These are phyloP conservation scores for Lasiodiplodia hormozganensis DNA, from an alignment of 2,329 filamentous ascomycete species.

Conservation along the genomic window DNA sequence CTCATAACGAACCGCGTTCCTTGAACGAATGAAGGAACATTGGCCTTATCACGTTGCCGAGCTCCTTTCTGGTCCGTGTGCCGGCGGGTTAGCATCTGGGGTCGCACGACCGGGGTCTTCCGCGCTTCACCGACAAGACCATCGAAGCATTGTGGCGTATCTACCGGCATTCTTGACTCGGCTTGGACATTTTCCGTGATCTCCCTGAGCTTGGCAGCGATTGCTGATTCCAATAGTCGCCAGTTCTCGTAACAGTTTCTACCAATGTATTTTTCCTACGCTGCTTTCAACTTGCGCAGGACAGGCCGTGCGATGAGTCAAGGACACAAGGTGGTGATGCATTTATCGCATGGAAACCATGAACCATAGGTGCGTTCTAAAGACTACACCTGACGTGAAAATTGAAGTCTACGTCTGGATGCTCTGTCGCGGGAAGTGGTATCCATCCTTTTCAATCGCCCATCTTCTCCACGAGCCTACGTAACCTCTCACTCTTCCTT, in stretches of 20 bases:
- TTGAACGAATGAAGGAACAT: not conserved
- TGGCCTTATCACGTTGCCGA: not conserved
- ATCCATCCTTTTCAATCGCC: constrained; percentile 6
- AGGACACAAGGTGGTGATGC: no score
- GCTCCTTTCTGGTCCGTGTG: not conserved
- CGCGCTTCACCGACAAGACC: not conserved
- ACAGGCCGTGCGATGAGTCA: no score
- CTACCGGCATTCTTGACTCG: constrained; percentile 10
- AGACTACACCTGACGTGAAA: no score
- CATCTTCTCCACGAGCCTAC: constrained; percentile 1
- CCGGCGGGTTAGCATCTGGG: constrained; percentile 6
- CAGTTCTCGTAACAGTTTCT: constrained; percentile 11
- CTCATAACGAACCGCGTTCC: not conserved
- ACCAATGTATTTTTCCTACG: not conserved
- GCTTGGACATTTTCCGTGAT: not conserved
- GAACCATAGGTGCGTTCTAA: no score
- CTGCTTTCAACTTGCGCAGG: no score
- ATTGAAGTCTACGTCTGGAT: no score
- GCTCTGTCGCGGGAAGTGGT: no score
- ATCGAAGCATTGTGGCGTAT: constrained; percentile 21
- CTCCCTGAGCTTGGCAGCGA: not conserved
- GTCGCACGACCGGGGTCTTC: constrained; percentile 24
- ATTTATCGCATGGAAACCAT: no score
- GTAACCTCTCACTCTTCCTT: constrained; percentile 5
- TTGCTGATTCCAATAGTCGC: not conserved